Base-by-base conservation (phyloP, 495 filamentous ascomycete species). In the Daldinia vernicosa region DNA sequence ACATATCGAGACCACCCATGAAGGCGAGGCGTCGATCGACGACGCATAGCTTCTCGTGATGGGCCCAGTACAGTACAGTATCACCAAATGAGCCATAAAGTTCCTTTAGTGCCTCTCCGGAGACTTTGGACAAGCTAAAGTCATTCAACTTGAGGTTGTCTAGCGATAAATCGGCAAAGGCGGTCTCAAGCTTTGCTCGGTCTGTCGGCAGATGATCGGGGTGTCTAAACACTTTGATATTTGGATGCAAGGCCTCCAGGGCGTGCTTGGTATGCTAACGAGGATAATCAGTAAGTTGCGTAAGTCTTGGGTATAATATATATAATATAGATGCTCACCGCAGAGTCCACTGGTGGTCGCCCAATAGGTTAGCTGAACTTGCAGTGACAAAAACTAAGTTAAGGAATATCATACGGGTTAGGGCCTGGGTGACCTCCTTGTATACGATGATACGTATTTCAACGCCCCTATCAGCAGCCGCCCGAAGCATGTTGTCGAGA, bases 21-120 rank as follows among this genome's bases (percentile, higher is more conserved):
- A 98, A 98, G 19, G 92, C 94, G 69, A 89, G 86, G 9, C 83
- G 81, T 1, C 91, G 88, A 77, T 98, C 95, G 35, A 98, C 80
- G 9, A 97, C 71, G 69, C 91, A 95, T 6, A 98, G 84, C 80
- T 98, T 98, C 78, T 98, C 95, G 67, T 97, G 95, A 70, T 98
- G 95, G 0, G 95, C 94, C 94, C 94, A 98, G 79, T 93, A 98
- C 4, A 98, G 79, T 19, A 97, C 91, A 5, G 91, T 87, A 60
- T 91, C 93, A 30, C 94, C 92, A 53, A 89, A 86, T 59, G 81
- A 80, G 51, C 95, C 95, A 73, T 97, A 98, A 2, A 98, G 78
- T 1, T 87, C 85, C 74, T 93, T 89, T 28, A 96, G 71, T 0
- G 88, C 80, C 63, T 94, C 91, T 27, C 80, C 82, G 0, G 91